Conservation (phyloP, 169 alveolate genomes). For the Plasmodium gonderi region DNA sequence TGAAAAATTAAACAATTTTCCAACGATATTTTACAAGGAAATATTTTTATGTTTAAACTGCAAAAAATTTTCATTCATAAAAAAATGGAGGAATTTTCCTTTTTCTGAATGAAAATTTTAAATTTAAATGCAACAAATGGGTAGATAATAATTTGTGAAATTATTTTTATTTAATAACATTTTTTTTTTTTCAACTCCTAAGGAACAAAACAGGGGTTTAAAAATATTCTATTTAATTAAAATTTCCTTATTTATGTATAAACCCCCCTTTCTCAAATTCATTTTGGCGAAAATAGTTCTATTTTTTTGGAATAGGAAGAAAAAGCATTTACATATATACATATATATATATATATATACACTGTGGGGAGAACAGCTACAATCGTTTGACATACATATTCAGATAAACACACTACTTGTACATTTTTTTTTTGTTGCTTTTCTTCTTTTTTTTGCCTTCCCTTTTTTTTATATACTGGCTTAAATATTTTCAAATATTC, state of each 20-base stretch:
- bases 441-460: not conserved
- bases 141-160: not conserved
- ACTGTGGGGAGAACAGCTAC: not conserved
- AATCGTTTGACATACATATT: not conserved
- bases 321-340: no score
- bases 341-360: not conserved
- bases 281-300: not conserved
- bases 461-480: not conserved
- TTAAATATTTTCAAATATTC: not conserved
- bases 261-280: not conserved
- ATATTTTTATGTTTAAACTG: not conserved
- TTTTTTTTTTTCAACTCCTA: no score
- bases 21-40: not conserved
- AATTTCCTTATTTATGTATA: not conserved
- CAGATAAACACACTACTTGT: not conserved
- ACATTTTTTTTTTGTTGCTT: not conserved
- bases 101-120: not conserved
- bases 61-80: not conserved
- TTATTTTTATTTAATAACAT: not conserved
- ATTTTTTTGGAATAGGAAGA: not conserved
- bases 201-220: no score
- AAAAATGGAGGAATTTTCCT: not conserved
- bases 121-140: not conserved
- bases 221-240: no score
- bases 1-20: not conserved